phyloP scores from a whole-genome alignment of 768 basidiomycete genomes.

The Naganishia friedmannii region DNA sequence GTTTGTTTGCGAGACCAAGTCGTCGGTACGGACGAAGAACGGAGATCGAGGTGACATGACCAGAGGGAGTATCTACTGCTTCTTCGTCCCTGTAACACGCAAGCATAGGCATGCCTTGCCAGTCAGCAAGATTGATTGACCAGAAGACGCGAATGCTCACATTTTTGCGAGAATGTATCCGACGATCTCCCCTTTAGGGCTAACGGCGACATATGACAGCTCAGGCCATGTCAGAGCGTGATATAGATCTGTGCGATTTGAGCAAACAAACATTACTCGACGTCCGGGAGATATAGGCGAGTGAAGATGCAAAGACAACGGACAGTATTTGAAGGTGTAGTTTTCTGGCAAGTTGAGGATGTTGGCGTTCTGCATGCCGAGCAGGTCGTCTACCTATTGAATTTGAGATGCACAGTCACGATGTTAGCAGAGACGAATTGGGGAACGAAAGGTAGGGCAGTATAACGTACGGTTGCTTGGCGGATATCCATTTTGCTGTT shows the following conservation, averaged over 20 bases:
- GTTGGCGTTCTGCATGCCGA: slow-evolving; percentile 92
- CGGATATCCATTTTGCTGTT: slow-evolving; percentile 53
- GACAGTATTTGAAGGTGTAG: slow-evolving; percentile 65
- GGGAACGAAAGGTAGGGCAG: no score
- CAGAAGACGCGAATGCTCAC: slow-evolving; percentile 55
- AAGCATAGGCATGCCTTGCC: not conserved
- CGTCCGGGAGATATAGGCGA: not conserved
- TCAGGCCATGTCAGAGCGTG: slow-evolving; percentile 90
- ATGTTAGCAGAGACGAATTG: not conserved
- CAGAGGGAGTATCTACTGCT: slow-evolving; percentile 64
- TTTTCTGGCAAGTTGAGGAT: slow-evolving; percentile 90
- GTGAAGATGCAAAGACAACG: slow-evolving; percentile 45
- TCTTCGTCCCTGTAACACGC: slow-evolving; percentile 57
- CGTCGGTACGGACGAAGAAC: slow-evolving; percentile 84
- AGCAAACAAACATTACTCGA: not conserved
- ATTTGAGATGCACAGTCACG: not conserved
- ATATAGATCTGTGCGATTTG: slow-evolving; percentile 68
- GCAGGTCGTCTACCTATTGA: slow-evolving; percentile 73
- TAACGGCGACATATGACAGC: slow-evolving; percentile 87
- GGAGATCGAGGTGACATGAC: slow-evolving; percentile 95
- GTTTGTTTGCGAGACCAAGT: slow-evolving; percentile 86
- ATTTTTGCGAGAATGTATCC: slow-evolving; percentile 96
- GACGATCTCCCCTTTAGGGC: slow-evolving; percentile 80
- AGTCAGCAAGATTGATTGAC: not conserved
- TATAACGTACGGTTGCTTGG: slow-evolving; percentile 51